Conservation (phyloP, 2,329 filamentous ascomycete genomes). For the Ophiostoma novo-ulmi region DNA sequence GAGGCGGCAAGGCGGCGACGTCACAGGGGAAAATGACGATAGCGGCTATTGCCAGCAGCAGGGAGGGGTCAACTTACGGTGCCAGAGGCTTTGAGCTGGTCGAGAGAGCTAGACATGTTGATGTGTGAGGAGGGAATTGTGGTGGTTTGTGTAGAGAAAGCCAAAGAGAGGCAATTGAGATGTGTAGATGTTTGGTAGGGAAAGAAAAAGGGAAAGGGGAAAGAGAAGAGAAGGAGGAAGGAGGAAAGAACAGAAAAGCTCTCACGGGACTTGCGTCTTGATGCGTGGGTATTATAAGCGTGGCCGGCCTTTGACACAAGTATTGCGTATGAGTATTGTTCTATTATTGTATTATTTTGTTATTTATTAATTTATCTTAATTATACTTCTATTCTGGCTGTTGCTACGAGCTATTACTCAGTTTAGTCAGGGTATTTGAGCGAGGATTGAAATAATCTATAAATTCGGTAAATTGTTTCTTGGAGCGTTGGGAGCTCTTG, state of each 20-base stretch:
- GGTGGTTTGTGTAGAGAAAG: constrained; percentile 11
- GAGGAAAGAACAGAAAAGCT: constrained; percentile 20
- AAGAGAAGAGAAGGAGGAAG: neutral
- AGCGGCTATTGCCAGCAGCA: constrained; percentile 7
- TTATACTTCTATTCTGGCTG: neutral
- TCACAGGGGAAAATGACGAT: constrained; percentile 12
- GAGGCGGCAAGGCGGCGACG: neutral
- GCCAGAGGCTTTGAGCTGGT: constrained; percentile 94
- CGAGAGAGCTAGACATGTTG: constrained; percentile 80
- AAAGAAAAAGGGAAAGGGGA: neutral
- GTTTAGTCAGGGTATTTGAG: no score
- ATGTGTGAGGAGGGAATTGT: constrained; percentile 20
- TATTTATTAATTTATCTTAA: neutral
- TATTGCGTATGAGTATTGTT: neutral
- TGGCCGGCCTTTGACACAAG: constrained; percentile 1
- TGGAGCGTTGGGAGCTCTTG: neutral
- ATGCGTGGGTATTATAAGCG: constrained; percentile 20
- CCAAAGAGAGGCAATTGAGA: neutral
- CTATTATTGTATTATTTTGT: neutral
- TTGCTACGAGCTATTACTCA: neutral
- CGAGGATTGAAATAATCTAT: neutral
- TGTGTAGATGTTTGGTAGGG: neutral
- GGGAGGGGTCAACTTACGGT: constrained; percentile 62
- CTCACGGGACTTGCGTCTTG: constrained; percentile 4
- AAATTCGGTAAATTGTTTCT: neutral